phyloP scores from a whole-genome alignment of 2,329 filamentous ascomycete genomes.

The Rhynchosporium secalis region DNA sequence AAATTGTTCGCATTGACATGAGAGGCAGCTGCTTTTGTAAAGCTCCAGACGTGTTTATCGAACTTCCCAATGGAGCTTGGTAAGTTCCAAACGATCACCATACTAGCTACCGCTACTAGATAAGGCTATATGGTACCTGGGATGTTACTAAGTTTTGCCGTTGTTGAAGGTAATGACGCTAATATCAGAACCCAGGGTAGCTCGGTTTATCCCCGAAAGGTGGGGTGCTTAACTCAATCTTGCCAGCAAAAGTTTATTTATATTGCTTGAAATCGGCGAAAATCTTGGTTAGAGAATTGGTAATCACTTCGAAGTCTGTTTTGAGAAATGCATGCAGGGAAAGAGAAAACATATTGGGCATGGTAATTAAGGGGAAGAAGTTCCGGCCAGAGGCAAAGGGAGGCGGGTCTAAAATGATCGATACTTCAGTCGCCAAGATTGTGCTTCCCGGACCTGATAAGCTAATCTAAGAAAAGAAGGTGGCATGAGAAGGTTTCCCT shows the following conservation, averaged over 20 bases:
- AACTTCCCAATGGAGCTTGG: constrained; percentile 15
- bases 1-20: no score
- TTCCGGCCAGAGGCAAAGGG: background rate
- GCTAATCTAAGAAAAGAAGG: constrained; percentile 5
- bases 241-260: background rate
- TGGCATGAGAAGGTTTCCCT: background rate
- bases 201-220: no score
- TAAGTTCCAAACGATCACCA: background rate
- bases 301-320: background rate
- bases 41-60: constrained; percentile 2
- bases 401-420: background rate
- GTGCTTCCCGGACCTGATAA: background rate
- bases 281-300: background rate
- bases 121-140: constrained; percentile 3
- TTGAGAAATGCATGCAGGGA: constrained; percentile 5
- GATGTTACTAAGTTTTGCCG: background rate
- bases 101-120: constrained; percentile 5
- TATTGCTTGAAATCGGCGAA: background rate
- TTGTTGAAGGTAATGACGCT: constrained; percentile 13
- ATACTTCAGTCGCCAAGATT: background rate
- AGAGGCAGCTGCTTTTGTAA: background rate
- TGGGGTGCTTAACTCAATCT: background rate
- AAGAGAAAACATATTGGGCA: background rate
- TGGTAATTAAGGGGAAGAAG: background rate
- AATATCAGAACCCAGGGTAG: background rate